Conservation (phyloP, 108 stramenopile species). For the Discostella stelligeroides region DNA sequence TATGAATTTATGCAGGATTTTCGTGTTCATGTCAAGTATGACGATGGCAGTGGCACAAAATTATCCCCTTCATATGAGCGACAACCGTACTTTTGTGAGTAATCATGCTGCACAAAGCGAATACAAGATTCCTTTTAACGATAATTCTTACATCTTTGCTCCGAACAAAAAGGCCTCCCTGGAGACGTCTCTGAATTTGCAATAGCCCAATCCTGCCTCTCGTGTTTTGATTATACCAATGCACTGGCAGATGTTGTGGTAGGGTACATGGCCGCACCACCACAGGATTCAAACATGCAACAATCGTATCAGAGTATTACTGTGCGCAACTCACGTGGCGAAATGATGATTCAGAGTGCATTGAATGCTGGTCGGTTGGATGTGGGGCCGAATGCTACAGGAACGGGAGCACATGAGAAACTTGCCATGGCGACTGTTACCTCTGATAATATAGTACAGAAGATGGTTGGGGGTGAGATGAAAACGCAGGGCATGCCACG, state of each 20-base stretch:
- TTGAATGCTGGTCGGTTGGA: conserved; percentile 48
- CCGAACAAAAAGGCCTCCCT: conserved; percentile 52
- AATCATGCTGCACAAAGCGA: not conserved
- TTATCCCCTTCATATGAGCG: conserved; percentile 50
- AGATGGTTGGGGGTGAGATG: conserved; percentile 61
- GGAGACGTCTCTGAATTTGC: conserved; percentile 76
- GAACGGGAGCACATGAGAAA: conserved; percentile 63
- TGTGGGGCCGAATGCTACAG: conserved; percentile 51
- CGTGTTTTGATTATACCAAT: conserved; percentile 89
- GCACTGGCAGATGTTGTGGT: conserved; percentile 84
- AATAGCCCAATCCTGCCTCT: conserved; percentile 76
- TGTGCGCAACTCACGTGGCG: conserved; percentile 70
- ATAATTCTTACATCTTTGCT: not conserved
- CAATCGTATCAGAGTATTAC: conserved; percentile 72
- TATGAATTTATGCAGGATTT: conserved; percentile 92
- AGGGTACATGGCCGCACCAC: conserved; percentile 85
- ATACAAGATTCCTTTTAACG: conserved; percentile 6
- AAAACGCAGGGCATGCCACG: conserved; percentile 67
- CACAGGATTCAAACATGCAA: conserved; percentile 54
- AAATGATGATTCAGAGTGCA: conserved; percentile 67
- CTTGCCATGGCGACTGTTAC: conserved; percentile 64
- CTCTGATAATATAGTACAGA: conserved; percentile 63
- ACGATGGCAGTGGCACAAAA: conserved; percentile 25
- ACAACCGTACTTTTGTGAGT: conserved; percentile 72
- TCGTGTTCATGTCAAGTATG: conserved; percentile 76